A percentile compares a stretch with the other conserved stretches of the same genome.
phyloP scores from a whole-genome alignment of 768 basidiomycete genomes.

The Boletus huronensis region DNA sequence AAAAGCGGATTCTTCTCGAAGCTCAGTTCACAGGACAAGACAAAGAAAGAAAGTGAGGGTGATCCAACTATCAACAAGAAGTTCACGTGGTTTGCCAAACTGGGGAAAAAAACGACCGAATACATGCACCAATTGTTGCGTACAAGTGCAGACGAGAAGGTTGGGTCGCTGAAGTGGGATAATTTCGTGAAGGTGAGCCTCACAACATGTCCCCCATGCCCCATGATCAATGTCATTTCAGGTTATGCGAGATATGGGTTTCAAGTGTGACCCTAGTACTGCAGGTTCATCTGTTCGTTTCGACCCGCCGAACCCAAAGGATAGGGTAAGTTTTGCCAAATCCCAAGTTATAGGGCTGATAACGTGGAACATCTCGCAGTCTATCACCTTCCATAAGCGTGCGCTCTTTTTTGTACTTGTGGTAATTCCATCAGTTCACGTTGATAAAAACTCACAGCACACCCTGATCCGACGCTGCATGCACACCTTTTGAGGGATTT shows the following conservation, averaged over 20 bases:
- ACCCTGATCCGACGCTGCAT: constrained; percentile 66
- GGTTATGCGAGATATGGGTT: constrained; percentile 80
- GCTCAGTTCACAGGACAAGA: constrained; percentile 35
- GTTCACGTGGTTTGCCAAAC: constrained; percentile 51
- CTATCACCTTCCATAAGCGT: constrained; percentile 81
- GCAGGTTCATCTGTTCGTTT: constrained; percentile 83
- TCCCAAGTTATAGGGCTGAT: constrained; percentile 1
- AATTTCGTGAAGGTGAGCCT: constrained; percentile 62
- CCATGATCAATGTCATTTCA: constrained; percentile 24
- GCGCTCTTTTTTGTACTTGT: constrained; percentile 9
- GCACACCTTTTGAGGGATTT: constrained; percentile 48
- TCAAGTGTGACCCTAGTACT: constrained; percentile 66
- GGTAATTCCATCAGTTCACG: background rate
- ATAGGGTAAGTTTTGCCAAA: constrained; percentile 36
- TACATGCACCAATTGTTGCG: constrained; percentile 65
- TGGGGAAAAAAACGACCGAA: constrained; percentile 55
- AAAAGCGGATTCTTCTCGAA: constrained; percentile 49
- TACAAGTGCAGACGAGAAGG: constrained; percentile 51
- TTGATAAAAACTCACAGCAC: constrained; percentile 43
- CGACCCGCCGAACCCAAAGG: constrained; percentile 59
- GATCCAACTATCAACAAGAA: constrained; percentile 34
- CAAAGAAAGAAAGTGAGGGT: constrained; percentile 32
- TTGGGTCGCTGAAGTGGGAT: constrained; percentile 76
- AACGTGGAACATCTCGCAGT: constrained; percentile 32
- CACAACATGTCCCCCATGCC: background rate